phyloP scores from a whole-genome alignment of 1,284 basidiomycete species.

The Apiotrichum sp. region DNA sequence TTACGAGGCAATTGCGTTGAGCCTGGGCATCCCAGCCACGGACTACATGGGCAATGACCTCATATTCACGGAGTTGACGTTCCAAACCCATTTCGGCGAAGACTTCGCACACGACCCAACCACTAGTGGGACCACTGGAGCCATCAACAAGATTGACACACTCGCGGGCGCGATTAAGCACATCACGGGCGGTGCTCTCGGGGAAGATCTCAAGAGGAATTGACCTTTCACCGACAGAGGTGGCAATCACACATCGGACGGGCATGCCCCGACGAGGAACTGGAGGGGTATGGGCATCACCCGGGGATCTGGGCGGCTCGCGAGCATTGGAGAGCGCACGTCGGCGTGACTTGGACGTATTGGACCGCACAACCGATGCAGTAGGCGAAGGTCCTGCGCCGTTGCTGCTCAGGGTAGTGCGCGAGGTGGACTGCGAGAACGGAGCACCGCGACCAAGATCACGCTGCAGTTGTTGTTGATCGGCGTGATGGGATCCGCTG shows the following conservation, averaged over 20 bases:
- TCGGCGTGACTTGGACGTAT: conserved; percentile 2
- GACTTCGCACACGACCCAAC: conserved; percentile 41
- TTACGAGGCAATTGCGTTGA: conserved; percentile 65
- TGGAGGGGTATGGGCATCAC: not conserved
- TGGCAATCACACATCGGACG: conserved; percentile 11
- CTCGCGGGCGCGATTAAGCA: conserved; percentile 22
- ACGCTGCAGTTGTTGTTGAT: not conserved
- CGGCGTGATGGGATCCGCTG: not conserved
- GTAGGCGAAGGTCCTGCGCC: not conserved
- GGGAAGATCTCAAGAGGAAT: conserved; percentile 31
- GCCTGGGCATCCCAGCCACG: conserved; percentile 77
- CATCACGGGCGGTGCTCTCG: conserved; percentile 34
- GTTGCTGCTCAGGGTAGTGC: not conserved
- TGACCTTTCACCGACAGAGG: not conserved
- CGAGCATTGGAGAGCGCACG: not conserved
- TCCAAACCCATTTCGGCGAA: conserved; percentile 51
- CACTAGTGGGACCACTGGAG: conserved; percentile 13
- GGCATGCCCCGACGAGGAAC: not conserved
- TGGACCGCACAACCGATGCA: conserved; percentile 5
- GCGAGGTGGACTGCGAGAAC: not conserved
- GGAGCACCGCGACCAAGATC: not conserved
- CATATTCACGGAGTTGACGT: conserved; percentile 75
- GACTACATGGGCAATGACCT: conserved; percentile 62
- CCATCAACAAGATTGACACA: conserved; percentile 23
- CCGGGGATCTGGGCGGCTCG: not conserved